Evolutionary conservation across 2,329 filamentous ascomycete genomes (phyloP), one percentile per base, ranked within the genome.

Genomic region (Aschersonia sp.): DNA sequence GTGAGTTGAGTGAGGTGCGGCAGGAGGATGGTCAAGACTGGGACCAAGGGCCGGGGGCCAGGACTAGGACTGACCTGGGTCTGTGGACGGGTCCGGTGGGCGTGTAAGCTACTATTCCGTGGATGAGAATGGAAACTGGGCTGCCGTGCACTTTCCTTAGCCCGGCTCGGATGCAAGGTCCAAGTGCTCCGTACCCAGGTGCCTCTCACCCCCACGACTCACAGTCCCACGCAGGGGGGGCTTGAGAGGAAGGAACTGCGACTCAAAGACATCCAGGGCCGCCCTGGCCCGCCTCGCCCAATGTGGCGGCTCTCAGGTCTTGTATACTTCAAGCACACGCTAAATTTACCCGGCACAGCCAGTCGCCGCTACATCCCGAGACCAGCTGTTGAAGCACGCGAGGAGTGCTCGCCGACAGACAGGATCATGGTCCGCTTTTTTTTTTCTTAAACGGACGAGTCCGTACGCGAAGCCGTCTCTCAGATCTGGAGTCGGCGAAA

Each of bases 1-100:
- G 48, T 45, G 42, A 43, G 45, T 20, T 20, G 20, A 47, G 50
- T 48, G 48, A 53, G 51, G 56, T 52, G 54, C 51, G 48, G 55
- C 51, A 53, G 48, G 53, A 55, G 47, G 55, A 57, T 55, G 20
- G 20, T 20, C 20, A 20, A 20, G 20, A 30, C 48, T 45, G 4
- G 40, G 40, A 40, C 38, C 35, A 40, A 45, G 44, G 40, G 44
- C 52, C 51, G 52, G 51, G 50, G 41, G 31, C 48, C 35, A 12
- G 44, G 31, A 31, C 43, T 4, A n/a, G 43, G 43, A 31, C 7
- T 44, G 32, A 30, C 28, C 31, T 31, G 44, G 38, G 40, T 30
- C 32, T 12, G 38, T 31, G 40, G 45, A 40, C 29, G 32, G 42
- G 12, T 20, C 20, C 20, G 20, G 20, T 12, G 35, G 35, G 35